These are phyloP conservation scores for Coniochaeta sp. DNA, from an alignment of 2,329 filamentous ascomycete genomes.

Conservation along the genomic window DNA sequence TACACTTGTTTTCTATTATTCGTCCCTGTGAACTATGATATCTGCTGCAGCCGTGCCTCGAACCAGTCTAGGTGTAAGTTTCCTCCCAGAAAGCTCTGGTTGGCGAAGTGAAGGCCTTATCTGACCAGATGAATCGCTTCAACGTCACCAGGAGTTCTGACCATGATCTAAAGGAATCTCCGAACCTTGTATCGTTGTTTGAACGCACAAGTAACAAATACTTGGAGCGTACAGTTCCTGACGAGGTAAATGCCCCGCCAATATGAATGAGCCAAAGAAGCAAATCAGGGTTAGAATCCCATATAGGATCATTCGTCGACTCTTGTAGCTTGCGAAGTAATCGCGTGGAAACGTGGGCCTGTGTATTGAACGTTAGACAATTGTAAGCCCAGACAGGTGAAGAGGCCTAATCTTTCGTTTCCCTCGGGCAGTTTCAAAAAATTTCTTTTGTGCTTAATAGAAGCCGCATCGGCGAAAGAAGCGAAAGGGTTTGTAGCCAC, in stretches of 20 bases:
- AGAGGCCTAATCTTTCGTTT: slow-evolving; percentile 3
- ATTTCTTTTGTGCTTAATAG: not conserved
- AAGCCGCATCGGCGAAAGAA: not conserved
- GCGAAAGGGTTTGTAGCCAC: slow-evolving; percentile 8
- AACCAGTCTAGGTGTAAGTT: not conserved
- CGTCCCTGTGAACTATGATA: too few species aligned
- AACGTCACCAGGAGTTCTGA: slow-evolving; percentile 20
- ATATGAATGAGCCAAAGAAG: slow-evolving; percentile 28
- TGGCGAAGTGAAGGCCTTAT: slow-evolving; percentile 22
- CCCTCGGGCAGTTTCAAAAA: not conserved
- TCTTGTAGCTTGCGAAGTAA: slow-evolving; percentile 24
- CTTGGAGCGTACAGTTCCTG: slow-evolving; percentile 16
- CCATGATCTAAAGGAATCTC: slow-evolving; percentile 21
- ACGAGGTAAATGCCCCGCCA: slow-evolving; percentile 28
- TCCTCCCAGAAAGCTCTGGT: slow-evolving; percentile 26
- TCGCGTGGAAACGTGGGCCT: slow-evolving; percentile 23
- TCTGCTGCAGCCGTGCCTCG: not conserved
- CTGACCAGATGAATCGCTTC: slow-evolving; percentile 31
- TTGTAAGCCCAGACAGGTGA: not conserved
- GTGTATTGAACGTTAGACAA: slow-evolving; percentile 5
- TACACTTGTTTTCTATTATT: too few species aligned
- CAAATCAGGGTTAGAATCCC: slow-evolving; percentile 23
- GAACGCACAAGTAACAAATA: slow-evolving; percentile 18
- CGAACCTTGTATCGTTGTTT: slow-evolving; percentile 11
- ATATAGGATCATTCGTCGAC: slow-evolving; percentile 17